Conservation (phyloP, 352 stramenopile genomes). For the Globisporangium alternatum region DNA sequence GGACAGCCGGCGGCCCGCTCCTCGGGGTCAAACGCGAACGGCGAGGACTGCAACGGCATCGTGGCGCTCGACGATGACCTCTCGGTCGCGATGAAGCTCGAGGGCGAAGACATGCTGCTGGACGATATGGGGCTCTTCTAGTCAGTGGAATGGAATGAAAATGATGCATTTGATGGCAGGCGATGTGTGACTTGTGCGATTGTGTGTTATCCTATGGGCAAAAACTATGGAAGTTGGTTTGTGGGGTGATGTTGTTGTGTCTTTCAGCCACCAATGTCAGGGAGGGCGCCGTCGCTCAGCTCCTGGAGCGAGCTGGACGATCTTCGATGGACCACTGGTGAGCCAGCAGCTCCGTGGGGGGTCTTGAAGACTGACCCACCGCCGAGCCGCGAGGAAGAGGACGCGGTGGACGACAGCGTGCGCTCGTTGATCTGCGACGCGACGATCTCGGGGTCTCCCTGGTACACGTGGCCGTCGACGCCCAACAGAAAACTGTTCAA, state of each 20-base stretch:
- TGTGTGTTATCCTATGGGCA: neutral
- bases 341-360: constrained; percentile 30
- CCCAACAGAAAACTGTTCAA: constrained; percentile 63
- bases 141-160: constrained; percentile 5
- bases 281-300: constrained; percentile 10
- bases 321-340: constrained; percentile 20
- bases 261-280: constrained; percentile 12
- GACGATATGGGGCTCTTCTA: constrained; percentile 88
- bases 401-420: neutral
- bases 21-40: constrained; percentile 21
- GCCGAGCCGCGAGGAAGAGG: constrained; percentile 32
- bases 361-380: constrained; percentile 32
- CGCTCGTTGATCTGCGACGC: constrained; percentile 45
- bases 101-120: constrained; percentile 79
- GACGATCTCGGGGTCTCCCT: constrained; percentile 66
- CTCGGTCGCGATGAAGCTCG: constrained; percentile 76
- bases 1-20: constrained; percentile 23
- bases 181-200: neutral
- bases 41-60: constrained; percentile 74
- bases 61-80: constrained; percentile 70
- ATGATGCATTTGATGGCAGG: neutral
- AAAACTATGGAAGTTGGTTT: neutral
- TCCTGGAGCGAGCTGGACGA: constrained; percentile 15
- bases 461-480: constrained; percentile 81
- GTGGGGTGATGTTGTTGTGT: neutral